Percentiles rank a stretch among this genome's conserved stretches.
Evolutionary conservation across 2,329 filamentous ascomycete species (phyloP).

Genomic region (Lachnellula arida): DNA sequence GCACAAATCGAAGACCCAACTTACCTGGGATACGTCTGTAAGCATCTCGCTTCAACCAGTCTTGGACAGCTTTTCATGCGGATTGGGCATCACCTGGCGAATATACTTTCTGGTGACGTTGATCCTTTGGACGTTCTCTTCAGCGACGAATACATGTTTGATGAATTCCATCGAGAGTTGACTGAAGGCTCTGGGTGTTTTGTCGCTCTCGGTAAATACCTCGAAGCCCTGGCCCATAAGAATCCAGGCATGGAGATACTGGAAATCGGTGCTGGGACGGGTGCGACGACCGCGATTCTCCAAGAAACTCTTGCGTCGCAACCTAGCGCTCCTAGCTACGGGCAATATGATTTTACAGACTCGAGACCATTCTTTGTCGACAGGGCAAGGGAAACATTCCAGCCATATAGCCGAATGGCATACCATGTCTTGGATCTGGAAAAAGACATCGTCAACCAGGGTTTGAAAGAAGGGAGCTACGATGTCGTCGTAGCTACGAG

Average conservation of each 20-base stretch:
- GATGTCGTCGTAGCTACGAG: constrained; percentile 21
- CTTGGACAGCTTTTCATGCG: neutral
- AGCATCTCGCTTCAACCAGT: neutral
- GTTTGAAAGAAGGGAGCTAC: constrained; percentile 12
- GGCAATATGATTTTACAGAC: constrained; percentile 3
- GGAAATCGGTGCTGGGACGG: constrained; percentile 15
- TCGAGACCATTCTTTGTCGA: neutral
- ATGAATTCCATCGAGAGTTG: neutral
- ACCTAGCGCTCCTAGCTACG: neutral
- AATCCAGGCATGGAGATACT: constrained; percentile 19
- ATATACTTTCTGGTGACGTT: neutral
- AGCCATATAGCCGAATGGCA: neutral
- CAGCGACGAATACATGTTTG: neutral
- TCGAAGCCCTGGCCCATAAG: constrained; percentile 13
- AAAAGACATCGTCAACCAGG: constrained; percentile 11
- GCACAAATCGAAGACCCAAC: too few species aligned
- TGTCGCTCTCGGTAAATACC: neutral
- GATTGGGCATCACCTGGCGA: neutral
- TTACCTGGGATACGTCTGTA: too few species aligned
- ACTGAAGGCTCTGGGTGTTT: neutral
- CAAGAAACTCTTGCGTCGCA: neutral
- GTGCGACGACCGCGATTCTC: neutral
- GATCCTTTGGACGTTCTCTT: constrained; percentile 5
- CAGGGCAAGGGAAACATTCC: neutral
- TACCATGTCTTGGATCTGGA: constrained; percentile 5